A percentile compares a stretch with the other conserved stretches of the same genome.
These are phyloP conservation scores for Pleurotus salmoneostramineus DNA, from an alignment of 768 basidiomycete species.

Conservation along the genomic window DNA sequence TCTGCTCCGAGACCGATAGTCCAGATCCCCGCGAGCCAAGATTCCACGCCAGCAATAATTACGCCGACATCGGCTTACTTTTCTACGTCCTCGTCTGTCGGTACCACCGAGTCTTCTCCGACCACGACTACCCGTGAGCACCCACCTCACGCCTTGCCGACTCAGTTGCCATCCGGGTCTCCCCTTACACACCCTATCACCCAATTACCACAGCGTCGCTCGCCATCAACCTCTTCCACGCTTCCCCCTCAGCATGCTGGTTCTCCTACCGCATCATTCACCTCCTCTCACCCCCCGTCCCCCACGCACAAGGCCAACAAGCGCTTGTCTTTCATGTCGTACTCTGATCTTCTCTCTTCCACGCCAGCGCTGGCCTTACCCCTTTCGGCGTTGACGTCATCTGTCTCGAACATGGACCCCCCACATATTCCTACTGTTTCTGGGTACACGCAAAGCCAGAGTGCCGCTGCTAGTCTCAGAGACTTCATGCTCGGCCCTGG, in stretches of 20 bases:
- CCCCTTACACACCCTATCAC: slow-evolving; percentile 9
- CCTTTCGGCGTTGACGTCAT: slow-evolving; percentile 68
- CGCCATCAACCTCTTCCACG: slow-evolving; percentile 1
- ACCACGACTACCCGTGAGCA: slow-evolving; percentile 17
- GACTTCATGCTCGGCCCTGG: slow-evolving; percentile 4
- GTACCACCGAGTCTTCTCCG: slow-evolving; percentile 8
- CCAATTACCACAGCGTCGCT: slow-evolving; percentile 14
- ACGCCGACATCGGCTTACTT: slow-evolving; percentile 50
- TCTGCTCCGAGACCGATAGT: slow-evolving; percentile 7
- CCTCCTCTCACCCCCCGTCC: slow-evolving; percentile 33
- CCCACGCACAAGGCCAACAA: slow-evolving; percentile 49
- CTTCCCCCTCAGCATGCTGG: slow-evolving; percentile 15
- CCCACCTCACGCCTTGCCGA: slow-evolving; percentile 19
- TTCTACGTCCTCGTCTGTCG: slow-evolving; percentile 22
- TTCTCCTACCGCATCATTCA: slow-evolving; percentile 16
- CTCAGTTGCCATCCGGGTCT: slow-evolving; percentile 12
- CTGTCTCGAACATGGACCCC: slow-evolving; percentile 49
- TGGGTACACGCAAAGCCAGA: slow-evolving; percentile 27
- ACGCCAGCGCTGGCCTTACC: slow-evolving; percentile 71
- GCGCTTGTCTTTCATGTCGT: slow-evolving; percentile 86
- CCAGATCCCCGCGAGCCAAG: slow-evolving; percentile 5
- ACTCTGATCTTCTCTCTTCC: slow-evolving; percentile 77
- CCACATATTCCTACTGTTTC: slow-evolving; percentile 70
- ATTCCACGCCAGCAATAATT: slow-evolving; percentile 27
- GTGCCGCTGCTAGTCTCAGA: not conserved